These are phyloP conservation scores for Suillus alpinus DNA, from an alignment of 768 basidiomycete genomes.

Conservation along the genomic window DNA sequence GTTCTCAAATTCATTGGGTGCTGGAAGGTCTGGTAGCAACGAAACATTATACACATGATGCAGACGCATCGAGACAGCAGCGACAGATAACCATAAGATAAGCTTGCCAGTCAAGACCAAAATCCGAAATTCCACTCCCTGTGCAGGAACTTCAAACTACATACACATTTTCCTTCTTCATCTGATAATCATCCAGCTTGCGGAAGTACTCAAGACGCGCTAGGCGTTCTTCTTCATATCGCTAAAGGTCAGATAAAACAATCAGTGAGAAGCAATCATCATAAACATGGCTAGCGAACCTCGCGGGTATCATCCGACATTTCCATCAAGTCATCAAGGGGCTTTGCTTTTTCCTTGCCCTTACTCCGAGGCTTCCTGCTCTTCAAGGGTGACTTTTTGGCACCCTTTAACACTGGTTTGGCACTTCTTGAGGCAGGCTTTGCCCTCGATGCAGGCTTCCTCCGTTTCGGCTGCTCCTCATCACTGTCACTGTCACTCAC, in stretches of 20 bases:
- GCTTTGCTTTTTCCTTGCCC: slow-evolving; percentile 24
- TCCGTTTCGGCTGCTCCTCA: slow-evolving; percentile 14
- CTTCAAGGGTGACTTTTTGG: background rate
- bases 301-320: slow-evolving; percentile 31
- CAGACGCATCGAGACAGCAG: background rate
- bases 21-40: background rate
- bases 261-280: background rate
- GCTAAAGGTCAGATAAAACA: slow-evolving; percentile 21
- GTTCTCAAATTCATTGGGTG: background rate
- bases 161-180: slow-evolving; percentile 59
- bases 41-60: background rate
- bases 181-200: slow-evolving; percentile 47
- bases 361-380: background rate
- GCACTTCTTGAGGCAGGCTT: slow-evolving; percentile 11
- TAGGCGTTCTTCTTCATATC: slow-evolving; percentile 44
- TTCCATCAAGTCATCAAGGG: slow-evolving; percentile 23
- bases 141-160: slow-evolving; percentile 40
- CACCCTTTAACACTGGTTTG: slow-evolving; percentile 11
- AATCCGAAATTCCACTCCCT: background rate
- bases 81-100: background rate
- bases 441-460: slow-evolving; percentile 15
- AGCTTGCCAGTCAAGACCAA: background rate
- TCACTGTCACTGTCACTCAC: slow-evolving; percentile 14
- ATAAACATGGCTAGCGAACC: slow-evolving; percentile 11
- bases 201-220: slow-evolving; percentile 54